These are phyloP conservation scores for Penicillium sp. DNA, from an alignment of 2,329 filamentous ascomycete species.

Conservation along the genomic window DNA sequence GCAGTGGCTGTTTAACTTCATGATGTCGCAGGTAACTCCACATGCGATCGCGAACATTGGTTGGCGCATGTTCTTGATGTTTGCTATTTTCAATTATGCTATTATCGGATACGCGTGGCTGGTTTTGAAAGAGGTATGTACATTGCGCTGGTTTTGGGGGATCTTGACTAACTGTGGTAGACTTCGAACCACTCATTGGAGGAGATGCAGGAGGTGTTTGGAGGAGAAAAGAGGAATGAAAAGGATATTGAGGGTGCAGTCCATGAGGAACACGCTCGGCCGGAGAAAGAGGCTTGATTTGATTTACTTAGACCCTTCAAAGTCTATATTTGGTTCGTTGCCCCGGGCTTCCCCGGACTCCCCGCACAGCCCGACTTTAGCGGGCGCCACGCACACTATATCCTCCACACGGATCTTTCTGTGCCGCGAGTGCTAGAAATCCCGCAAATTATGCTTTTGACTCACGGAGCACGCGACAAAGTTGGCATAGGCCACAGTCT, in stretches of 20 bases:
- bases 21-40: slow-evolving; percentile 38
- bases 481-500: background rate
- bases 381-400: slow-evolving; percentile 6
- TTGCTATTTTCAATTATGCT: slow-evolving; percentile 47
- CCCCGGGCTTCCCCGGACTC: slow-evolving; percentile 4
- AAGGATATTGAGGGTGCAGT: slow-evolving; percentile 10
- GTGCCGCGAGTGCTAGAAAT: background rate
- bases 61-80: slow-evolving; percentile 50
- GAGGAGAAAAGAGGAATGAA: slow-evolving; percentile 12
- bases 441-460: too few relatives aligned
- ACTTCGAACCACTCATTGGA: slow-evolving; percentile 44
- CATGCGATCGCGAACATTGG: slow-evolving; percentile 45
- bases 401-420: slow-evolving; percentile 1
- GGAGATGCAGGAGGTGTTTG: slow-evolving; percentile 42
- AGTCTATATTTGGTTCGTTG: background rate
- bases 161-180: slow-evolving; percentile 20
- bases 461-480: slow-evolving; percentile 2
- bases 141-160: background rate
- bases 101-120: slow-evolving; percentile 44
- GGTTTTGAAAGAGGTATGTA: slow-evolving; percentile 38
- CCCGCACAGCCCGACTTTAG: background rate
- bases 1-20: slow-evolving; percentile 41
- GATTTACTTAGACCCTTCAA: background rate
- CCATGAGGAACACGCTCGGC: slow-evolving; percentile 2
- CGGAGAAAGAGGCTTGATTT: background rate